Conservation (phyloP, 441 rosid genomes). For the Eutrema salsugineum region DNA sequence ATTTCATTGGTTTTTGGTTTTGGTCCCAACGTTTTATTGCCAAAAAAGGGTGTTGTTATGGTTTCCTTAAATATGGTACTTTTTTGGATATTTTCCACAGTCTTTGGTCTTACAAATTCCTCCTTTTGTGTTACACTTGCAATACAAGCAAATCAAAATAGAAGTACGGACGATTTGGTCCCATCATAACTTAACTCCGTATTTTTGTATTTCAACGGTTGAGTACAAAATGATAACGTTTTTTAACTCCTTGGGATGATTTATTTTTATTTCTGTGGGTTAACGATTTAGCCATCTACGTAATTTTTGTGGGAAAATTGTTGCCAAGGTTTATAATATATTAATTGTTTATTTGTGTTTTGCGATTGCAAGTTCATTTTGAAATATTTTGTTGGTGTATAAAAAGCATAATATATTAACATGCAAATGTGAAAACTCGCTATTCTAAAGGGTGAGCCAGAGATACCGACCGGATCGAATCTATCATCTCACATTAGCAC, state of each 20-base stretch:
- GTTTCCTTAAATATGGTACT: not conserved
- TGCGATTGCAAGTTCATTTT: not conserved
- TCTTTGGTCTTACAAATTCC: not conserved
- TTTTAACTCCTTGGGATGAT: not conserved
- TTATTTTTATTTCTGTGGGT: not conserved
- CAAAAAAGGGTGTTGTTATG: not conserved
- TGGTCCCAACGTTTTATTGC: conserved; percentile 1
- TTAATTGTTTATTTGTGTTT: not conserved
- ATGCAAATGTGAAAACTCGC: not conserved
- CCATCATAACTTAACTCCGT: not conserved
- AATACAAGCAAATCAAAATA: not conserved
- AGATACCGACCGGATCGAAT: not conserved
- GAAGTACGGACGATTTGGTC: conserved; percentile 5
- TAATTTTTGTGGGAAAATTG: not conserved
- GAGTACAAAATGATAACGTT: not conserved
- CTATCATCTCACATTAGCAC: not conserved
- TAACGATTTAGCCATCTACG: not conserved
- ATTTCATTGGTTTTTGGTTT: not conserved
- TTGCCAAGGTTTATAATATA: not conserved
- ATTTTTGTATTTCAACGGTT: not conserved
- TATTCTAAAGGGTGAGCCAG: not conserved
- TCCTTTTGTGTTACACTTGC: conserved; percentile 6
- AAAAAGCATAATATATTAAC: not conserved
- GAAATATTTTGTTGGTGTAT: not conserved
- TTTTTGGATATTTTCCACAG: not conserved